Evolutionary conservation across 805 yeast species (phyloP).

Genomic region (Brettanomyces naardenensis): DNA sequence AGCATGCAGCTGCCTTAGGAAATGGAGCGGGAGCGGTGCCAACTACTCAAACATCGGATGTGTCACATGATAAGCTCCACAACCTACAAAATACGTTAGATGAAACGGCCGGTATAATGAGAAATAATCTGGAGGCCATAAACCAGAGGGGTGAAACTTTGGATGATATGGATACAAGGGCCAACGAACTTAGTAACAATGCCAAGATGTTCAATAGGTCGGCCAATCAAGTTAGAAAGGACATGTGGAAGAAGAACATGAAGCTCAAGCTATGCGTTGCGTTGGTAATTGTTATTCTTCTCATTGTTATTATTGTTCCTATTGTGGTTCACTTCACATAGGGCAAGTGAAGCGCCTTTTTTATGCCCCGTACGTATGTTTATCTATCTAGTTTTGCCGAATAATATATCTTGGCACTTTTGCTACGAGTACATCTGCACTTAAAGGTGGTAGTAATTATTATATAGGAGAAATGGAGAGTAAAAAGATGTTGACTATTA

Average conservation of each 20-base stretch:
- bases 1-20: conserved; percentile 7
- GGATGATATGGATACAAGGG: conserved; percentile 86
- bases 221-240: conserved; percentile 94
- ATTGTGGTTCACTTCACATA: conserved; percentile 76
- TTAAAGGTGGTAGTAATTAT: too few species aligned
- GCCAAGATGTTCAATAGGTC: conserved; percentile 96
- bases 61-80: conserved; percentile 12
- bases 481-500: background rate
- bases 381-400: too few species aligned
- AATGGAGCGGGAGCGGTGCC: conserved; percentile 3
- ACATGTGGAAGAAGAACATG: conserved; percentile 99
- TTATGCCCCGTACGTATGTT: too few species aligned
- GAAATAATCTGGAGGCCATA: conserved; percentile 92
- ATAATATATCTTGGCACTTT: background rate
- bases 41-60: background rate
- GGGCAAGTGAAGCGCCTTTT: too few species aligned
- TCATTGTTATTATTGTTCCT: conserved; percentile 87
- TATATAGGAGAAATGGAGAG: too few species aligned
- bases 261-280: conserved; percentile 92
- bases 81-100: conserved; percentile 25
- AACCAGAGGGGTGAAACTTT: conserved; percentile 93
- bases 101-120: conserved; percentile 95
- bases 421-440: background rate
- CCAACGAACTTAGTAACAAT: conserved; percentile 83
- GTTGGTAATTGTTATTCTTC: conserved; percentile 65